Base-by-base conservation (phyloP, 2,329 filamentous ascomycete genomes). In the Penicillium sp. region DNA sequence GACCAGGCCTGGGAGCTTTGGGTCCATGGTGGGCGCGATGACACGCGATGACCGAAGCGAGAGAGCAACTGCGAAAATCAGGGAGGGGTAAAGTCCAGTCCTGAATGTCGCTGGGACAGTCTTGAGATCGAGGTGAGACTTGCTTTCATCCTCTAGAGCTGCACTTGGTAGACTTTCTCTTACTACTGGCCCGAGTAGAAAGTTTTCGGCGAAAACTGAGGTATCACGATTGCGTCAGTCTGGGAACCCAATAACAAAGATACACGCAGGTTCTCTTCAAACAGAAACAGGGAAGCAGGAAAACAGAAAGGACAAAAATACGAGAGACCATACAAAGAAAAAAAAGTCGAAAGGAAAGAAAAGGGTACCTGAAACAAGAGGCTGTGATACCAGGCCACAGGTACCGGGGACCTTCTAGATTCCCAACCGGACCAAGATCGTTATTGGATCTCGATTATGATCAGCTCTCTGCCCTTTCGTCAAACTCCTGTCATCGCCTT, bases 1-100 rank as follows among this genome's bases (percentile, higher is more conserved):
- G 49, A 81, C 68, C 59, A 79, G 69, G 38, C 74, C 74, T 43
- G 78, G 72, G 34, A 78, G 66, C 57, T 60, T 67, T 57, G 67
- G 63, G 27, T 72, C 68, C 76, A 78, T 79, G 29, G 38, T 55
- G 47, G 11, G 10, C n/a, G 18, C 16, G 36, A 44, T 18, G 32
- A 34, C 32, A 21, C 32, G 16, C 22, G 16, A 34, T n/a, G 10
- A 2, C 7, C 9, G 18, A 42, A 5, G 3, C 44, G n/a, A 18
- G 40, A 43, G 32, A 24, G 16, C n/a, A 48, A 32, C 43, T 18
- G 13, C n/a, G 38, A 8, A 29, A 7, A 18, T 14, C 2, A 47
- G 44, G 18, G 16, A 43, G 21, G 29, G 18, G n/a, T 11, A 8
- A 9, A 21, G 18, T 29, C 36, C 47, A 52, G 24, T 43, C 36